Percentiles rank a stretch among this genome's conserved stretches.
These are phyloP conservation scores for Paraurostyla sp. DNA, from an alignment of 73 alveolate genomes.

Conservation along the genomic window DNA sequence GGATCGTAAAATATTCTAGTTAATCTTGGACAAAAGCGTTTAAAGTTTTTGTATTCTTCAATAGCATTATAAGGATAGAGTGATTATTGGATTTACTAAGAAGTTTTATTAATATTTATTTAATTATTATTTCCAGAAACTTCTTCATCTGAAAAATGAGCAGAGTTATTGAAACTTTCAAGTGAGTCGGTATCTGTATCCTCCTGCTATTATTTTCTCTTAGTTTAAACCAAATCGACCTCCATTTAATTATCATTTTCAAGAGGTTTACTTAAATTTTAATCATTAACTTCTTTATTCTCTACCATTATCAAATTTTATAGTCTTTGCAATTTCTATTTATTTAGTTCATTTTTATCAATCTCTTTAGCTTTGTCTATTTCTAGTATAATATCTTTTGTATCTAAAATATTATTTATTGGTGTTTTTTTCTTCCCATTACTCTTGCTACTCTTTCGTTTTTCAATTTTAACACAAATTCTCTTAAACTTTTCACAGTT, in stretches of 20 bases:
- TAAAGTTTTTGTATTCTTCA: background rate
- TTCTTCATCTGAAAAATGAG: background rate
- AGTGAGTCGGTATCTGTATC: background rate
- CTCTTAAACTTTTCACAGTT: background rate
- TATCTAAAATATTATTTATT: background rate
- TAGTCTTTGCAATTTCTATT: too few species aligned
- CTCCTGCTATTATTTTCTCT: background rate
- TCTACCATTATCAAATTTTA: too few species aligned
- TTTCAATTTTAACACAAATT: background rate
- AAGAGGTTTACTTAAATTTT: background rate
- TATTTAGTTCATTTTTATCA: too few species aligned
- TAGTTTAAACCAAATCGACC: background rate
- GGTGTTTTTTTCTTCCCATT: background rate
- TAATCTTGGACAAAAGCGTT: background rate
- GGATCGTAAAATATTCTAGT: conserved; percentile 1
- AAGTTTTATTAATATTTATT: too few species aligned
- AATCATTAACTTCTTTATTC: too few species aligned
- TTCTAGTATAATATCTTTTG: too few species aligned
- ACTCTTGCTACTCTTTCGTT: background rate
- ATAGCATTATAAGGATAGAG: background rate
- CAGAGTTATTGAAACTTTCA: background rate
- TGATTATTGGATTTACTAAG: background rate
- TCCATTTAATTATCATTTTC: too few species aligned
- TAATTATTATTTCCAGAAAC: background rate
- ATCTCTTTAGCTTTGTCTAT: too few species aligned